Percentiles rank a stretch among this genome's conserved stretches.
Conservation (phyloP, 2,329 filamentous ascomycete species). For the Gliomastix tumulicola region DNA sequence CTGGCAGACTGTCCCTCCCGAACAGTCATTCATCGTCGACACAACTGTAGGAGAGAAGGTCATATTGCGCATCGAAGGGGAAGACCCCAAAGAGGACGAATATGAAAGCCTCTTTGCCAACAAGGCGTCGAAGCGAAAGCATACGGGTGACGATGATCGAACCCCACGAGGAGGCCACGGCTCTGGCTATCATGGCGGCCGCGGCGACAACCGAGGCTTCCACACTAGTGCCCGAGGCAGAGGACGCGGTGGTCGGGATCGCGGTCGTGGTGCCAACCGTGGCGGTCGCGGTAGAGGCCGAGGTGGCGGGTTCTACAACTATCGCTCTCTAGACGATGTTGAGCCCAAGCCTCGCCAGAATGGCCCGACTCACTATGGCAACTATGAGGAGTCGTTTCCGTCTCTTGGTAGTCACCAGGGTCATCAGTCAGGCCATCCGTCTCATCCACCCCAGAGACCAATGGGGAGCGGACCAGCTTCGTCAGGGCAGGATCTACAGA, state of each 20-base stretch:
- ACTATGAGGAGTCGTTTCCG: slow-evolving; percentile 36
- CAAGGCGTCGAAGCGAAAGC: slow-evolving; percentile 52
- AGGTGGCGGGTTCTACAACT: slow-evolving; percentile 44
- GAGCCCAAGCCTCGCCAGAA: slow-evolving; percentile 39
- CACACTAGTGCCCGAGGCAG: slow-evolving; percentile 31
- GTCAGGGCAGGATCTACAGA: slow-evolving; percentile 30
- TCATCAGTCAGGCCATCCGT: too few species aligned
- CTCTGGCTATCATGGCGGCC: slow-evolving; percentile 24
- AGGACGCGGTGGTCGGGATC: slow-evolving; percentile 28
- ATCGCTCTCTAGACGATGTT: slow-evolving; percentile 63
- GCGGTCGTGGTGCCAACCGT: slow-evolving; percentile 24
- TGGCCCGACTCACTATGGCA: slow-evolving; percentile 32
- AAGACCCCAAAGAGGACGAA: slow-evolving; percentile 53
- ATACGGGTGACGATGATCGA: slow-evolving; percentile 40
- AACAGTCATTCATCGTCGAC: slow-evolving; percentile 71
- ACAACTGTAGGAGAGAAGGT: slow-evolving; percentile 83
- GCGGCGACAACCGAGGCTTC: slow-evolving; percentile 32
- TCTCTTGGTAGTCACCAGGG: too few species aligned
- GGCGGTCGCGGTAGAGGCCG: slow-evolving; percentile 36
- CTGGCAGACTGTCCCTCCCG: slow-evolving; percentile 70
- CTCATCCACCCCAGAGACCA: too few species aligned
- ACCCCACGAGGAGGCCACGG: slow-evolving; percentile 18
- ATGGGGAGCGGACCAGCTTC: too few species aligned
- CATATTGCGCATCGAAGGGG: slow-evolving; percentile 71
- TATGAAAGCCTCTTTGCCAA: slow-evolving; percentile 57